Evolutionary conservation across 2,329 filamentous ascomycete species (phyloP).

Genomic region (Dothideomycetes sp.): DNA sequence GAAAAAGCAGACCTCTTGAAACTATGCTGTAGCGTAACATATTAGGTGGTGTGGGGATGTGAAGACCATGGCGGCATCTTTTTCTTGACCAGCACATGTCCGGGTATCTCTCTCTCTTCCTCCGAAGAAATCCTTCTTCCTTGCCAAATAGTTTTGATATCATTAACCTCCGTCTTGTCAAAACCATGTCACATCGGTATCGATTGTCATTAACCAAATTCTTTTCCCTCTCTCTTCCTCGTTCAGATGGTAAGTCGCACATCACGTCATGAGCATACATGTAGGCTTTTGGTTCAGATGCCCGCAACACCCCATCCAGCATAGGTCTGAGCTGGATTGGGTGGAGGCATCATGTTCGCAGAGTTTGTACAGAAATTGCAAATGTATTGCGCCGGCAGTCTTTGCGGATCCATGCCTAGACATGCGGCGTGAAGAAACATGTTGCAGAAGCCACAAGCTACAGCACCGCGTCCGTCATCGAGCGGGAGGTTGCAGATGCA

Average conservation of each 20-base stretch:
- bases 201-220: no score
- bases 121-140: no score
- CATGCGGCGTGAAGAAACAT: slow-evolving; percentile 52
- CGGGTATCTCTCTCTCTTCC: no score
- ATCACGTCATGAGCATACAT: not conserved
- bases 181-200: no score
- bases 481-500: slow-evolving; percentile 47
- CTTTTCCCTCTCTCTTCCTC: no score
- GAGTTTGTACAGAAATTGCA: slow-evolving; percentile 36
- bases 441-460: slow-evolving; percentile 53
- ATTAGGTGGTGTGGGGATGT: no score
- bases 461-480: slow-evolving; percentile 44
- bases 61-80: slow-evolving; percentile 7
- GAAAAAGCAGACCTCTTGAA: no score
- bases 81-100: not conserved
- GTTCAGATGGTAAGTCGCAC: not conserved
- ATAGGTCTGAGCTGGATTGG: not conserved
- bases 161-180: no score
- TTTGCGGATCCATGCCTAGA: slow-evolving; percentile 40
- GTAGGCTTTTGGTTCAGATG: slow-evolving; percentile 3
- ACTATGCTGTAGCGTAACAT: no score
- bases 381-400: slow-evolving; percentile 35
- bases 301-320: slow-evolving; percentile 3
- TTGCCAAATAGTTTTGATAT: no score
- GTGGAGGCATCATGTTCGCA: not conserved